phyloP scores from a whole-genome alignment of 305 asterid genomes.

The Fraxinus platypoda region DNA sequence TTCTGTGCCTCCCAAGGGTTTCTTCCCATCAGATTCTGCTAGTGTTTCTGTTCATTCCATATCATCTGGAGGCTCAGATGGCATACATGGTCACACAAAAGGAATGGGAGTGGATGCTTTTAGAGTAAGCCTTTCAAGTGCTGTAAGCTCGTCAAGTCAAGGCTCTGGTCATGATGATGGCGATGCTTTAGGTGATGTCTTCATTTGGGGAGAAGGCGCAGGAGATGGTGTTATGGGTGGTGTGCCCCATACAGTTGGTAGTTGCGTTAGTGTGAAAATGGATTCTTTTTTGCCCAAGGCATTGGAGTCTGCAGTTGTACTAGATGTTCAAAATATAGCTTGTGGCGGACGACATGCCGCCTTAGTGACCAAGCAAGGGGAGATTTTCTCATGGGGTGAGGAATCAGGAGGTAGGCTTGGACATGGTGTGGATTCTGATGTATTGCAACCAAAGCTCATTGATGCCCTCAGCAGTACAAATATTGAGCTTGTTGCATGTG shows the following conservation, averaged over 20 bases:
- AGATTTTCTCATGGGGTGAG: slow-evolving; percentile 88
- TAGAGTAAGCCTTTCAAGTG: slow-evolving; percentile 93
- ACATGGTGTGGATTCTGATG: slow-evolving; percentile 90
- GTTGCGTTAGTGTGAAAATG: slow-evolving; percentile 45
- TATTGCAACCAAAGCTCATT: slow-evolving; percentile 74
- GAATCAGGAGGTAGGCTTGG: slow-evolving; percentile 93
- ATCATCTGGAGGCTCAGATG: slow-evolving; percentile 83
- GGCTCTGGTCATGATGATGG: slow-evolving; percentile 92
- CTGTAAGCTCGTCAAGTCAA: slow-evolving; percentile 93
- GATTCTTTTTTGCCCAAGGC: slow-evolving; percentile 81
- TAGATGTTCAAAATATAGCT: slow-evolving; percentile 84
- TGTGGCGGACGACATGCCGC: slow-evolving; percentile 82
- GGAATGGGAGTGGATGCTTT: slow-evolving; percentile 74
- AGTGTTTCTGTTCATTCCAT: slow-evolving; percentile 66
- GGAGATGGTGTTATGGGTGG: slow-evolving; percentile 81
- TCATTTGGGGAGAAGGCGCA: slow-evolving; percentile 87
- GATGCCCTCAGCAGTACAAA: slow-evolving; percentile 64
- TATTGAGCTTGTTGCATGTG: slow-evolving; percentile 85
- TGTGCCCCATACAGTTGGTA: slow-evolving; percentile 59
- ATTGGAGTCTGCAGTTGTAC: slow-evolving; percentile 76
- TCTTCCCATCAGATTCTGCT: slow-evolving; percentile 70
- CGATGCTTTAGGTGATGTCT: slow-evolving; percentile 89
- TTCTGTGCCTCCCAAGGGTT: slow-evolving; percentile 69
- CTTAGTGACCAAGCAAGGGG: slow-evolving; percentile 85
- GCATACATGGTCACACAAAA: slow-evolving; percentile 65